Evolutionary conservation across 139 green algal genomes (phyloP).

Genomic region (Ulvella scutata): DNA sequence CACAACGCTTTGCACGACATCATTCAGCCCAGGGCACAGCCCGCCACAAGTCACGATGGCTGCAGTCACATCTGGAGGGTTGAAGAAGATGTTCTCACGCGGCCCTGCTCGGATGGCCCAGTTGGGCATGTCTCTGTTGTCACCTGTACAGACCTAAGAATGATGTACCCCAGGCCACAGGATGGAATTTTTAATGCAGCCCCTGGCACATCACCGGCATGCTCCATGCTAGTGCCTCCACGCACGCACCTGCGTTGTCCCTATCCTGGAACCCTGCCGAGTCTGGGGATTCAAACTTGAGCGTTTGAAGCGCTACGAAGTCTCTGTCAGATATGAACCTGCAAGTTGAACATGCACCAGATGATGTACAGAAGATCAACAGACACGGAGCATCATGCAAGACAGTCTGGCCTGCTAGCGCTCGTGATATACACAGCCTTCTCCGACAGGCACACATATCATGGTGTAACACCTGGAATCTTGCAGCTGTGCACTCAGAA

Average conservation of each 20-base stretch:
- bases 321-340: slow-evolving; percentile 3
- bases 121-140: slow-evolving; percentile 22
- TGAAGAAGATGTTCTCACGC: slow-evolving; percentile 49
- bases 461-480: not conserved
- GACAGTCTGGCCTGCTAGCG: not conserved
- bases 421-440: not conserved
- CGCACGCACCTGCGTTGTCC: too few relatives aligned
- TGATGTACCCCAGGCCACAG: too few relatives aligned
- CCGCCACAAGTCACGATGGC: slow-evolving; percentile 65
- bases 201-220: too few relatives aligned
- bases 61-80: slow-evolving; percentile 38
- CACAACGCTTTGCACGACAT: slow-evolving; percentile 69
- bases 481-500: not conserved
- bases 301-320: not conserved
- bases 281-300: not conserved
- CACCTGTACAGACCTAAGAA: too few relatives aligned
- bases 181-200: too few relatives aligned
- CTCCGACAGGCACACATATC: not conserved
- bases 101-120: slow-evolving; percentile 51
- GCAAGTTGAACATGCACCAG: not conserved
- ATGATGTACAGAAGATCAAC: not conserved
- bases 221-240: too few relatives aligned
- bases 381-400: not conserved
- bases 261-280: not conserved
- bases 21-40: slow-evolving; percentile 86